Conservation (phyloP, 306 rosid genomes). For the Pyrus communis region DNA sequence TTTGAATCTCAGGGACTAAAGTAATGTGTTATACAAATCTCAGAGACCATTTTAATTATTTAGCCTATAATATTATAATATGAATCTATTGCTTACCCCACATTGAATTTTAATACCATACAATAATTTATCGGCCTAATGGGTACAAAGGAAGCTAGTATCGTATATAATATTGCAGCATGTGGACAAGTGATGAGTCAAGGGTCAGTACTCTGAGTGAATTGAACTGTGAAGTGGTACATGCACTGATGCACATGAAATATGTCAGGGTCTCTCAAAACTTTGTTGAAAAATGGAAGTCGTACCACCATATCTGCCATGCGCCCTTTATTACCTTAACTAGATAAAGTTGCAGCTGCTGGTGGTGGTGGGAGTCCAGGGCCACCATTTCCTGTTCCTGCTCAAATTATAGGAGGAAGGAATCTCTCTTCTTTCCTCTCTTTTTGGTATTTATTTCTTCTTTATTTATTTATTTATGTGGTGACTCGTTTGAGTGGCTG, state of each 20-base stretch:
- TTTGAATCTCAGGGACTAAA: too few species aligned
- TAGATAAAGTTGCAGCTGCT: neutral
- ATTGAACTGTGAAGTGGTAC: neutral
- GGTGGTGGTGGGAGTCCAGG: neutral
- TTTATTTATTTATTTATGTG: neutral
- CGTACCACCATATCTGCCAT: neutral
- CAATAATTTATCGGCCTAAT: neutral
- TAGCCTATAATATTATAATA: too few species aligned
- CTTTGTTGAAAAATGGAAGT: conserved; percentile 23
- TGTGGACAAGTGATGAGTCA: neutral
- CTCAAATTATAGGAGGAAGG: conserved; percentile 1
- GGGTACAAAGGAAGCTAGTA: neutral
- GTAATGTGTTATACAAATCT: too few species aligned
- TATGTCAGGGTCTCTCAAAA: conserved; percentile 7
- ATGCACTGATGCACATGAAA: neutral
- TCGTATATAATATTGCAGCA: neutral
- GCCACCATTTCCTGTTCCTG: neutral
- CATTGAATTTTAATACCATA: neutral
- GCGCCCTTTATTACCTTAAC: conserved; percentile 19
- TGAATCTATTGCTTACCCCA: neutral
- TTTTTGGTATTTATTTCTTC: neutral
- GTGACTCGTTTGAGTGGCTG: neutral
- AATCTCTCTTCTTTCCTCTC: neutral
- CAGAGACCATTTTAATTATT: too few species aligned
- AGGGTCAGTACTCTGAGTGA: neutral